Conservation (phyloP, 2,329 filamentous ascomycete species). For the Diaporthe sp. region DNA sequence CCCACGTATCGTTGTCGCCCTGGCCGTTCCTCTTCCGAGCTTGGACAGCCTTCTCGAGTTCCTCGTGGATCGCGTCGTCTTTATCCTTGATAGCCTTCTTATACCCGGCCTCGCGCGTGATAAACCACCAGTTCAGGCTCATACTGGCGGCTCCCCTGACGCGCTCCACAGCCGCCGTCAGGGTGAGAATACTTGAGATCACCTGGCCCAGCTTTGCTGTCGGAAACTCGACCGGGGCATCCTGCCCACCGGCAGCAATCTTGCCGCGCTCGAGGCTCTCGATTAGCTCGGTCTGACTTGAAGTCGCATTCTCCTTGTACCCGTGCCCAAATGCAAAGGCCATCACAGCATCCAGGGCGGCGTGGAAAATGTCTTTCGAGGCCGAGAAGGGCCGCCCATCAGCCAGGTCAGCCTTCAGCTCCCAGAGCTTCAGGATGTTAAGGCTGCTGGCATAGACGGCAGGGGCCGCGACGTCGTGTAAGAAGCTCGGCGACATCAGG, state of each 20-base stretch:
- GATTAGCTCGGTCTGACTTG: slow-evolving; percentile 6
- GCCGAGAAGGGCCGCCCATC: slow-evolving; percentile 51
- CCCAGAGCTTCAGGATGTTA: slow-evolving; percentile 53
- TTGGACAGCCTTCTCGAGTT: slow-evolving; percentile 28
- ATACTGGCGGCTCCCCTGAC: slow-evolving; percentile 7
- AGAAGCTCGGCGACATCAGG: slow-evolving; percentile 54
- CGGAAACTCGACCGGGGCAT: slow-evolving; percentile 1
- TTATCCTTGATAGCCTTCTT: background rate
- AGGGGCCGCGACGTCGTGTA: slow-evolving; percentile 52
- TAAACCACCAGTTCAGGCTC: slow-evolving; percentile 13
- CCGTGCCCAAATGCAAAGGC: slow-evolving; percentile 51
- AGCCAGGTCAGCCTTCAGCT: slow-evolving; percentile 49
- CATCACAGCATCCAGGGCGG: slow-evolving; percentile 54
- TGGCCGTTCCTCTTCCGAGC: background rate
- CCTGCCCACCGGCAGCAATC: background rate
- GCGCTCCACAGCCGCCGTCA: background rate
- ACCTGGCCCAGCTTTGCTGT: slow-evolving; percentile 3
- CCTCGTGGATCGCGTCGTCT: slow-evolving; percentile 11
- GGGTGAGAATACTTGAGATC: background rate
- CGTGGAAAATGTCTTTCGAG: slow-evolving; percentile 50
- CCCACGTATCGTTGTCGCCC: slow-evolving; percentile 36
- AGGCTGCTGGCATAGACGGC: slow-evolving; percentile 51
- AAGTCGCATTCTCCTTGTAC: slow-evolving; percentile 22
- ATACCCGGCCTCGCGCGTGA: background rate
- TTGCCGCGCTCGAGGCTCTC: background rate